These are phyloP conservation scores for Daldinia childiae DNA, from an alignment of 495 filamentous ascomycete genomes.

Conservation along the genomic window DNA sequence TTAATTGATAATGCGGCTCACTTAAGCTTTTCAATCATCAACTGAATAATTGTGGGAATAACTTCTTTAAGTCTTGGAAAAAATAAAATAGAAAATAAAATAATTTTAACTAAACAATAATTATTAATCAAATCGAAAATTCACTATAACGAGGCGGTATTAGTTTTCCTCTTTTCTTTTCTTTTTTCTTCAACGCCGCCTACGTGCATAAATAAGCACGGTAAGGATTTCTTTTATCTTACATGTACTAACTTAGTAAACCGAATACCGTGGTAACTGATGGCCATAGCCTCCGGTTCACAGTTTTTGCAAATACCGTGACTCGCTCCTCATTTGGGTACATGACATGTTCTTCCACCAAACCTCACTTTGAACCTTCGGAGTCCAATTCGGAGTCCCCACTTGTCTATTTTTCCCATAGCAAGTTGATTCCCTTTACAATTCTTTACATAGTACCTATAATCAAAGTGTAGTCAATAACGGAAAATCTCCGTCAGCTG, in stretches of 20 bases:
- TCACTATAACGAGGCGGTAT: background rate
- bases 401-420: background rate
- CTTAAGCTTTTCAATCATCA: background rate
- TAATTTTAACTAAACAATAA: no score
- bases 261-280: background rate
- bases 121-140: background rate
- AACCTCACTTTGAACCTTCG: background rate
- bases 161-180: background rate
- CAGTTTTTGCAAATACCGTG: conserved; percentile 5
- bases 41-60: background rate
- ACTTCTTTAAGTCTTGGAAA: background rate
- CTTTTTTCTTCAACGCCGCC: background rate
- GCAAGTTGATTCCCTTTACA: background rate
- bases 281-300: background rate
- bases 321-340: background rate
- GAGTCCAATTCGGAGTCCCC: background rate
- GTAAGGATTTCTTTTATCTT: background rate
- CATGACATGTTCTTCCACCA: background rate
- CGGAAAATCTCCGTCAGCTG: background rate
- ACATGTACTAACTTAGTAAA: conserved; percentile 2
- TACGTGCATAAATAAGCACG: background rate
- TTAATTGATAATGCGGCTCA: background rate
- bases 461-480: background rate
- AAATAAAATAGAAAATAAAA: no score
- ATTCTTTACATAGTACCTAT: conserved; percentile 2